phyloP scores from a whole-genome alignment of 2,329 filamentous ascomycete genomes.

The Pyrenophora graminea region DNA sequence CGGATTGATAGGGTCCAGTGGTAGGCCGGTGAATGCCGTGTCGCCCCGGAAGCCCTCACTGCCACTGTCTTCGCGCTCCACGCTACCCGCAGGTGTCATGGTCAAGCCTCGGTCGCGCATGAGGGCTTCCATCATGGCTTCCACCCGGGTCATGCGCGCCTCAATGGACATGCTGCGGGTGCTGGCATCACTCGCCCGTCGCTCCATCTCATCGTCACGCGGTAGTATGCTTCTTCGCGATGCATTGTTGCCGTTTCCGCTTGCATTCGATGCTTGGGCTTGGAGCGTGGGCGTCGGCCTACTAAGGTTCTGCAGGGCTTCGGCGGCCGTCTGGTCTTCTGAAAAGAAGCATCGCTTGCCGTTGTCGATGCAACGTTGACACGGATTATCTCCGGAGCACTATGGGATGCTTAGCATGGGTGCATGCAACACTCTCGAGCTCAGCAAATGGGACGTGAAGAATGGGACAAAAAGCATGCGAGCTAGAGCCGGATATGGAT shows the following conservation, averaged over 20 bases:
- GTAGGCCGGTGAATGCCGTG: conserved; percentile 23
- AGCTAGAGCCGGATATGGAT: background rate
- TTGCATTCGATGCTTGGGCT: conserved; percentile 11
- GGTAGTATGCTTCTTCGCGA: conserved; percentile 26
- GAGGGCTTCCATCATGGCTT: conserved; percentile 42
- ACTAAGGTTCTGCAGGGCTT: conserved; percentile 44
- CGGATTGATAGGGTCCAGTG: conserved; percentile 32
- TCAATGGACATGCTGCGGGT: conserved; percentile 36
- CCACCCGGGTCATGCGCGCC: conserved; percentile 41
- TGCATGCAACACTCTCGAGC: background rate
- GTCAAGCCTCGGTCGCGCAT: conserved; percentile 36
- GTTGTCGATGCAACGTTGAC: conserved; percentile 42
- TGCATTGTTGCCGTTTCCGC: conserved; percentile 17
- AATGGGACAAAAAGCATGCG: background rate
- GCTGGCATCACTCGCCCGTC: conserved; percentile 35
- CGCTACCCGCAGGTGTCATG: conserved; percentile 29
- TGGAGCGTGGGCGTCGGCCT: conserved; percentile 34
- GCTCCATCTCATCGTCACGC: conserved; percentile 25
- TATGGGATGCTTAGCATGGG: conserved; percentile 9
- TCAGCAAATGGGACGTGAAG: background rate
- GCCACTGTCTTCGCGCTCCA: conserved; percentile 32
- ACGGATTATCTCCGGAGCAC: conserved; percentile 45
- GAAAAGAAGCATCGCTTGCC: conserved; percentile 45
- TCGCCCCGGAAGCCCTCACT: conserved; percentile 25
- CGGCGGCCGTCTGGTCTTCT: conserved; percentile 45